Conservation (phyloP, 2,329 filamentous ascomycete genomes). For the Clathrospora elynae region DNA sequence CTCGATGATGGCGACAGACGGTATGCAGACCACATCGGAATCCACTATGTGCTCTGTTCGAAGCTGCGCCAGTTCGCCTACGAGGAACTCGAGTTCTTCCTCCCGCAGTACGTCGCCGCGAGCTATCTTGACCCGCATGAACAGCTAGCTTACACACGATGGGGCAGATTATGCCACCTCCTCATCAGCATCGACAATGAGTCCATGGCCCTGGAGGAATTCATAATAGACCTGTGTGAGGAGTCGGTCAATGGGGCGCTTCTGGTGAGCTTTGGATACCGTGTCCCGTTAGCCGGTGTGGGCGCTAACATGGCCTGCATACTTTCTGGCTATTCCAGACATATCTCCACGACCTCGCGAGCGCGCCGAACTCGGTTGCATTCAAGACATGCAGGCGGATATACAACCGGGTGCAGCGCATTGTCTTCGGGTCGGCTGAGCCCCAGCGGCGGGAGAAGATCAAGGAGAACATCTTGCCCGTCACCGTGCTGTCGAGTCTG, state of each 20-base stretch:
- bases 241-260: constrained; percentile 84
- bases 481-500: constrained; percentile 80
- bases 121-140: constrained; percentile 19
- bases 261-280: constrained; percentile 63
- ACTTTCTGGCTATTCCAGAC: constrained; percentile 92
- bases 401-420: constrained; percentile 87
- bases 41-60: constrained; percentile 85
- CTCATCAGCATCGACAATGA: constrained; percentile 88
- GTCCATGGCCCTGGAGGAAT: constrained; percentile 89
- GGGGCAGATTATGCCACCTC: constrained; percentile 71
- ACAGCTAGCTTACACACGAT: constrained; percentile 49
- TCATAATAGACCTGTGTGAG: constrained; percentile 82
- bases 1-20: constrained; percentile 60
- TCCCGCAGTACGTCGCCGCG: constrained; percentile 61
- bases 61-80: constrained; percentile 89
- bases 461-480: constrained; percentile 78
- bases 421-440: constrained; percentile 80
- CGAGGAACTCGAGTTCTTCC: constrained; percentile 91
- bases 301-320: constrained; percentile 53
- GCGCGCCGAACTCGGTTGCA: constrained; percentile 73
- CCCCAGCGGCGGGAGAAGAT: constrained; percentile 73
- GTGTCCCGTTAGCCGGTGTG: constrained; percentile 27
- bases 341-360: constrained; percentile 79
- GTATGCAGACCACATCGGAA: constrained; percentile 87
- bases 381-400: constrained; percentile 83